phyloP scores from a whole-genome alignment of 139 green algal species.

The Chlamydomonas applanata region DNA sequence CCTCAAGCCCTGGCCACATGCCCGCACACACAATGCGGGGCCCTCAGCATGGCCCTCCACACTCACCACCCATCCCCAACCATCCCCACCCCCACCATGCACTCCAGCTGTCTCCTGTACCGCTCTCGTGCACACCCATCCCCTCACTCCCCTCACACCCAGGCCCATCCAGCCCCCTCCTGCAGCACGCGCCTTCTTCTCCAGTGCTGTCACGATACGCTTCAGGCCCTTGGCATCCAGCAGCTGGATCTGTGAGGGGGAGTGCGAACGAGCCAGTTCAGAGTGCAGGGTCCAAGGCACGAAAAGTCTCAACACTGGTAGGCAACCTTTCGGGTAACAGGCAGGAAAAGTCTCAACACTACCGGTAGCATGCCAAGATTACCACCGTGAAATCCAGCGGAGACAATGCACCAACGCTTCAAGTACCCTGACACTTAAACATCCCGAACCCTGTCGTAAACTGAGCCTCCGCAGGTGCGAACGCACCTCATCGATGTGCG shows the following conservation, averaged over 20 bases:
- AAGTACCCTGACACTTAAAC: background rate
- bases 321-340: background rate
- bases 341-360: background rate
- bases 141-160: too few relatives aligned
- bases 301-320: background rate
- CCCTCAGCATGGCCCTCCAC: too few relatives aligned
- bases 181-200: slow-evolving; percentile 57
- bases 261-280: background rate
- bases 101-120: too few relatives aligned
- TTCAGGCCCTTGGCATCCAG: slow-evolving; percentile 67
- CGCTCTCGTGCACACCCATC: too few relatives aligned
- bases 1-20: too few relatives aligned
- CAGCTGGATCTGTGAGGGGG: slow-evolving; percentile 45
- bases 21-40: too few relatives aligned
- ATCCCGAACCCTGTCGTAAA: too few relatives aligned
- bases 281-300: background rate
- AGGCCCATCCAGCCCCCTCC: too few relatives aligned
- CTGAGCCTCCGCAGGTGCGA: too few relatives aligned
- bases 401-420: background rate
- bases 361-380: background rate
- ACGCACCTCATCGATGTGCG: slow-evolving; percentile 50
- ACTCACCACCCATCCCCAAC: too few relatives aligned
- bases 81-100: too few relatives aligned
- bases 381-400: background rate
- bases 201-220: slow-evolving; percentile 63